Evolutionary conservation across 1,139 yeast genomes (phyloP), one percentile per base, ranked within the genome.

Genomic region (Meyerozyma athensensis): DNA sequence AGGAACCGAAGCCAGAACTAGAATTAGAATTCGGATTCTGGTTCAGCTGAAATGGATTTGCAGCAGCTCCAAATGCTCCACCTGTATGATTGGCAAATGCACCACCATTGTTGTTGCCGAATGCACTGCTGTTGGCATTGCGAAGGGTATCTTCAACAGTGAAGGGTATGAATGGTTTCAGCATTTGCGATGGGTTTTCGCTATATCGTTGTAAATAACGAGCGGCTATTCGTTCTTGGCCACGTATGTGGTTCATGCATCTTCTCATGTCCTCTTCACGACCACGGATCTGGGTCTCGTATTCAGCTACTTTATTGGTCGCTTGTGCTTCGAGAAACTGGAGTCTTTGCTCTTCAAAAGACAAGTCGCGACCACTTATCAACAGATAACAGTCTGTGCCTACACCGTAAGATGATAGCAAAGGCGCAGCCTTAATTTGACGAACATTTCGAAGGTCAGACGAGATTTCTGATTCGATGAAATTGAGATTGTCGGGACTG

Each of bases 261-360:
- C 60, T 61, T 16, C 61, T 55, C 73, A 74, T 74, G 46, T 79
- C 84, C 7, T 58, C 53, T 20, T 52, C 50, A 46, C 82, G 61
- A 10, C 67, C 62, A 5, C 50, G 50, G 37, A 77, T 52, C 37
- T 63, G 65, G 21, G 56, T 56, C 32, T 68, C 72, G 45, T 67
- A 72, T 18, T 61, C 65, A 0, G 62, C 57, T 3, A 72, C 14
- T 0, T 54, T 50, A 38, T 70, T 69, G 9, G 54, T 51, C 12
- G 59, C 53, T 34, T 50, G 55, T 0, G 81, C 77, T 37, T 69
- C 64, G 45, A 65, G 58, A 42, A 64, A 77, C 43, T 66, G 68
- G 39, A 70, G 59, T 38, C 85, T 58, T 26, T 64, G 58, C 48
- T 81, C 86, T 45, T 80, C 86, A 24, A 62, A 66, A 0, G 85